Evolutionary conservation across 2,329 filamentous ascomycete genomes (phyloP).

Genomic region (Xylariales sp.): DNA sequence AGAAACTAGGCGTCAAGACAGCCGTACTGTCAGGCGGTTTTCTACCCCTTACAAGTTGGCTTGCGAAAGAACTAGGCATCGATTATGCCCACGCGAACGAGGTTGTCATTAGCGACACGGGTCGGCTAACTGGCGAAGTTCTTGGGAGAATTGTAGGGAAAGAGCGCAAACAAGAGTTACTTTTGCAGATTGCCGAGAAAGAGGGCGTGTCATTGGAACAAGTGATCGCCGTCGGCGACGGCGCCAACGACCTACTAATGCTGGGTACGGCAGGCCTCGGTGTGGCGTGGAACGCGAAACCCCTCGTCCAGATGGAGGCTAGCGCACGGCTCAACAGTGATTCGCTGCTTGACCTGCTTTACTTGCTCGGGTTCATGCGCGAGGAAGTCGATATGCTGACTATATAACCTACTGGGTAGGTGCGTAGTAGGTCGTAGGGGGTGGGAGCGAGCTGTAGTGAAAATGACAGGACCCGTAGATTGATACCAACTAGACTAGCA

Average conservation of each 20-base stretch:
- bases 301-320: conserved; percentile 81
- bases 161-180: conserved; percentile 77
- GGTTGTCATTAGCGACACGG: conserved; percentile 71
- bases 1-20: conserved; percentile 83
- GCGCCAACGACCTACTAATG: conserved; percentile 86
- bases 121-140: conserved; percentile 77
- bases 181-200: conserved; percentile 75
- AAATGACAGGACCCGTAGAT: background rate
- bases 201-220: conserved; percentile 74
- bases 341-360: conserved; percentile 77
- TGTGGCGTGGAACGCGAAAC: conserved; percentile 87
- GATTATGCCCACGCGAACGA: conserved; percentile 92
- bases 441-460: conserved; percentile 7
- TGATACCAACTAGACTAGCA: conserved; percentile 46
- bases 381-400: conserved; percentile 69
- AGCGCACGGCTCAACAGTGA: conserved; percentile 77
- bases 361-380: conserved; percentile 77
- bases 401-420: conserved; percentile 44
- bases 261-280: conserved; percentile 79
- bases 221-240: conserved; percentile 81
- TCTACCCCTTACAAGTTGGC: conserved; percentile 86
- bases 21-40: conserved; percentile 95
- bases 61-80: conserved; percentile 82
- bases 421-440: conserved; percentile 25
- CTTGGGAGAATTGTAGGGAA: conserved; percentile 79